Conservation (phyloP, 2,329 filamentous ascomycete genomes). For the Talaromyces sp. region DNA sequence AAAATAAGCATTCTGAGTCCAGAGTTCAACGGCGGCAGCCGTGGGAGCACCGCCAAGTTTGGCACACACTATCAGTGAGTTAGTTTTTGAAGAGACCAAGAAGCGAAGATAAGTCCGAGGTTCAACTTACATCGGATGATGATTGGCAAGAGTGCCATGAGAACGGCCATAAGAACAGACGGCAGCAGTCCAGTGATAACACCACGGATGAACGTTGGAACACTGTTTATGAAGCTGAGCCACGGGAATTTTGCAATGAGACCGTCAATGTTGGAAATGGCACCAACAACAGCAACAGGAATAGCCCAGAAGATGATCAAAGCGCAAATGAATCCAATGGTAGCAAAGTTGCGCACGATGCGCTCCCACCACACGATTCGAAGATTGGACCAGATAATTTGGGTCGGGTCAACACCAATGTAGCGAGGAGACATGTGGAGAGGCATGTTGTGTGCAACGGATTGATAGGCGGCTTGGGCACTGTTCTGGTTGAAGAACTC, state of each 20-base stretch:
- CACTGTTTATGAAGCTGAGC: slow-evolving; percentile 66
- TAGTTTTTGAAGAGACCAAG: not conserved
- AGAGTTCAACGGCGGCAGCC: slow-evolving; percentile 73
- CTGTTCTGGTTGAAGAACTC: slow-evolving; percentile 80
- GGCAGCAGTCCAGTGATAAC: slow-evolving; percentile 83
- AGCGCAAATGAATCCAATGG: slow-evolving; percentile 67
- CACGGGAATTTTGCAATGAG: slow-evolving; percentile 61
- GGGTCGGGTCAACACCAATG: slow-evolving; percentile 77
- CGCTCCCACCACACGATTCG: slow-evolving; percentile 82
- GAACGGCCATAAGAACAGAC: slow-evolving; percentile 68
- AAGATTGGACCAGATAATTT: slow-evolving; percentile 80
- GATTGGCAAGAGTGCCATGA: slow-evolving; percentile 82
- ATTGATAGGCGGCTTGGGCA: slow-evolving; percentile 82
- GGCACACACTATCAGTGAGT: slow-evolving; percentile 58
- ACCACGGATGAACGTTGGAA: slow-evolving; percentile 70
- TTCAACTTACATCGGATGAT: slow-evolving; percentile 65
- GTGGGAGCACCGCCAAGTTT: slow-evolving; percentile 78
- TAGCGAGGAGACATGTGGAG: slow-evolving; percentile 82
- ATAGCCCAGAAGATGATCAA: slow-evolving; percentile 85
- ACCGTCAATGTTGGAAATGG: slow-evolving; percentile 77
- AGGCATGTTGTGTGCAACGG: slow-evolving; percentile 79
- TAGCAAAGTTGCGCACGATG: slow-evolving; percentile 65
- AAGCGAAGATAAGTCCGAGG: not conserved
- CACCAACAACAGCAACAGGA: slow-evolving; percentile 72
- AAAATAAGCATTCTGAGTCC: slow-evolving; percentile 89